Evolutionary conservation across 169 alveolate genomes (phyloP), one percentile per base, ranked within the genome.

Genomic region (Plasmodium yoelii): DNA sequence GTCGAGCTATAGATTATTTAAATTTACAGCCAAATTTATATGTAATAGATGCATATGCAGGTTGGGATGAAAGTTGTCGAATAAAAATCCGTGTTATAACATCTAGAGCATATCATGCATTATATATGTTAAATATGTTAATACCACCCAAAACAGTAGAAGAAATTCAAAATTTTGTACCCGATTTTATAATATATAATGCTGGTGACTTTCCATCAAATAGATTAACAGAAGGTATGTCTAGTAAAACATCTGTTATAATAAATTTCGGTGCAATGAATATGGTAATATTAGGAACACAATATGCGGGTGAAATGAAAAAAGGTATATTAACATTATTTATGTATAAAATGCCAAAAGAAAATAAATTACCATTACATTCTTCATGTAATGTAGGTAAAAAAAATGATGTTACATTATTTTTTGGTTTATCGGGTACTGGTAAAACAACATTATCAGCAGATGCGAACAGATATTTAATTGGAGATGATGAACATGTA

Each of bases 261-360:
- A 92, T 98, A 64, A 96, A 96, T 94, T 93, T 97, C 63, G 96
- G 95, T 22, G 90, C 96, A 22, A 94, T 96, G 91, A 98, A 97
- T 88, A 95, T 97, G 96, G 98, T 95, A 44, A 97, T 98, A 61
- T 93, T 98, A 80, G 99, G 99, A 60, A 93, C 99, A 15, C 97
- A 97, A 92, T 98, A 98, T 86, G 99, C 99, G 2, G 99, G 99
- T 0, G 99, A 97, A 92, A 98, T 98, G 99, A 98, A 98, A 92
- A 97, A 97, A 90, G 99, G 99, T 4, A 92, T 97, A 68, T 94
- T 97, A 91, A 97, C 98, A 15, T 92, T 97, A 69, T 95, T 95
- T 96, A 97, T 96, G 96, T 97, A 97, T 92, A 87, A 94, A 70
- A 94, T 96, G 97, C 99, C 99, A n/a, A 93, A 92, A 92, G 88